Conservation (phyloP, 371 early-diverging fungal genomes). For the Coemansia linderi region DNA sequence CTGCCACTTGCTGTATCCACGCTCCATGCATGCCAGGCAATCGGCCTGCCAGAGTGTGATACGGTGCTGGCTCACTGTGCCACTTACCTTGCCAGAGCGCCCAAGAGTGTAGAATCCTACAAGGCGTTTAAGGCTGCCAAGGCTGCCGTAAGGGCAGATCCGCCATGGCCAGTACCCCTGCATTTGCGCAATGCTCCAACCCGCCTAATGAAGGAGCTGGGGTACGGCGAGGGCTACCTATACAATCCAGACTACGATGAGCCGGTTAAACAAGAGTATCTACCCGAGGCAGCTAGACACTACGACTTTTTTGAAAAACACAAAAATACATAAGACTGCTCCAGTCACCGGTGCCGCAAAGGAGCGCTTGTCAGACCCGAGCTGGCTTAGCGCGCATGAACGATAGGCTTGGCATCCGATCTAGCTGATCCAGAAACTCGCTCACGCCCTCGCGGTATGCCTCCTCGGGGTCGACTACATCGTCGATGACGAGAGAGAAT, state of each 20-base stretch:
- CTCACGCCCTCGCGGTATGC: constrained; percentile 46
- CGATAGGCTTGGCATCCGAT: constrained; percentile 35
- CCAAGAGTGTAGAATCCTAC: constrained; percentile 80
- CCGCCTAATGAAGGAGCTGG: constrained; percentile 69
- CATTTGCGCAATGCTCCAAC: constrained; percentile 89
- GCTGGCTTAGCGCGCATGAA: not conserved
- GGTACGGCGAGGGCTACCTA: constrained; percentile 77
- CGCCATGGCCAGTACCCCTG: constrained; percentile 78
- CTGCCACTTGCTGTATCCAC: constrained; percentile 75
- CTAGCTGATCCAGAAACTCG: constrained; percentile 39
- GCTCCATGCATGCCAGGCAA: constrained; percentile 78
- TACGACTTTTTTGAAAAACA: constrained; percentile 57
- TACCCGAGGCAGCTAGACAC: constrained; percentile 66
- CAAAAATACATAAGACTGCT: not conserved
- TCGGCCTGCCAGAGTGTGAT: constrained; percentile 93
- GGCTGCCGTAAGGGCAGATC: constrained; percentile 60
- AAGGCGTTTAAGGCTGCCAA: constrained; percentile 73
- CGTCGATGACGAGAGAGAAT: constrained; percentile 49
- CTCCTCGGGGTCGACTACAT: constrained; percentile 48
- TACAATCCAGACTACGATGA: constrained; percentile 78
- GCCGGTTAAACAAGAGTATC: constrained; percentile 77
- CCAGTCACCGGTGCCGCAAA: not conserved
- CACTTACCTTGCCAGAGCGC: constrained; percentile 74
- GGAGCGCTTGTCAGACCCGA: not conserved
- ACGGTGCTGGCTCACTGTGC: constrained; percentile 79